Evolutionary conservation across 495 filamentous ascomycete genomes (phyloP).

Genomic region (Xylaria acuta): DNA sequence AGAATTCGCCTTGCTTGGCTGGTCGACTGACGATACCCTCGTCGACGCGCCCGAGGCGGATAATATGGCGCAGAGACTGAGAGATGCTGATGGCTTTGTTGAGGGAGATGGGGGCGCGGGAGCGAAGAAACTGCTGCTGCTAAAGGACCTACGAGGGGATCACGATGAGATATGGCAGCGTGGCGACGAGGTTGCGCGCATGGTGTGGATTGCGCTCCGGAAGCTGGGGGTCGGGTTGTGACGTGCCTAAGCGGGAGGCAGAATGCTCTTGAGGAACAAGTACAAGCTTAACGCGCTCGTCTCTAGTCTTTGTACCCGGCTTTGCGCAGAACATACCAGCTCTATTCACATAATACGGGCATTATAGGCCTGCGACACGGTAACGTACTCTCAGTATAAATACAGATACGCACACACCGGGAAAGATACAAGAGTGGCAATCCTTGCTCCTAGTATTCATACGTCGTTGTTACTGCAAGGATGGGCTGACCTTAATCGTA

Average conservation of each 20-base stretch:
- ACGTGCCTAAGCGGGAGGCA: neutral
- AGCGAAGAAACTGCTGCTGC: slow-evolving; percentile 40
- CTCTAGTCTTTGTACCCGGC: neutral
- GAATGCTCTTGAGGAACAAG: neutral
- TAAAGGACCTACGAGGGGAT: slow-evolving; percentile 59
- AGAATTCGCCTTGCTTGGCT: slow-evolving; percentile 60
- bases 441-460: neutral
- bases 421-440: neutral
- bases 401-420: neutral
- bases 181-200: slow-evolving; percentile 33
- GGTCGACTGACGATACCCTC: slow-evolving; percentile 66
- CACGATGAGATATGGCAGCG: slow-evolving; percentile 61
- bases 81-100: slow-evolving; percentile 22
- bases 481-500: neutral
- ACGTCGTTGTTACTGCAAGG: neutral
- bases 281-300: neutral
- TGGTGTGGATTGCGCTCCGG: slow-evolving; percentile 29
- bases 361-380: neutral
- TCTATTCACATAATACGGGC: neutral
- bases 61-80: slow-evolving; percentile 50
- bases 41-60: slow-evolving; percentile 61
- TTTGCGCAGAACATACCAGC: neutral
- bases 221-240: slow-evolving; percentile 15
- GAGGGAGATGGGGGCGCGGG: slow-evolving; percentile 39
- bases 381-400: neutral